Evolutionary conservation across 1,139 yeast species (phyloP).

Genomic region (Debaryomyces psychrophilus): DNA sequence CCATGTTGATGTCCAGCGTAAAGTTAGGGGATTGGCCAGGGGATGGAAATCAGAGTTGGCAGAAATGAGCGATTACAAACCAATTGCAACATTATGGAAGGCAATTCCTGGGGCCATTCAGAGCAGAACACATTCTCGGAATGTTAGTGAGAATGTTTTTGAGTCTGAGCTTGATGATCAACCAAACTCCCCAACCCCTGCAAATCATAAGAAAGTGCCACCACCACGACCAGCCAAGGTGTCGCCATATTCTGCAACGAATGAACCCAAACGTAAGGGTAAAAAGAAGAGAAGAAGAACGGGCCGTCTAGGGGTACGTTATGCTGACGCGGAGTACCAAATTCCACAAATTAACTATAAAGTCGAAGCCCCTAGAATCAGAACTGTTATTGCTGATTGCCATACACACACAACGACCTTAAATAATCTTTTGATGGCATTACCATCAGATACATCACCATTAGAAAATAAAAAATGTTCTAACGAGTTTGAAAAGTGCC

Average conservation of each 20-base stretch:
- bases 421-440: constrained; percentile 61
- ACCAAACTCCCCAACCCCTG: constrained; percentile 19
- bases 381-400: constrained; percentile 72
- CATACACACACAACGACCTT: constrained; percentile 76
- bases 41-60: constrained; percentile 66
- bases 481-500: constrained; percentile 70
- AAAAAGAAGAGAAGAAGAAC: constrained; percentile 22
- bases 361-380: constrained; percentile 75
- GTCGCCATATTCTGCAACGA: constrained; percentile 25
- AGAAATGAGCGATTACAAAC: constrained; percentile 53
- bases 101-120: constrained; percentile 27
- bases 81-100: constrained; percentile 52
- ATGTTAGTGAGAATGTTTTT: constrained; percentile 18
- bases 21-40: constrained; percentile 52
- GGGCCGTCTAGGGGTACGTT: constrained; percentile 29
- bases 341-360: constrained; percentile 72
- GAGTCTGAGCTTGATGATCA: constrained; percentile 19
- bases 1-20: constrained; percentile 49
- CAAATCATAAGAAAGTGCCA: constrained; percentile 18
- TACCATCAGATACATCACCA: constrained; percentile 58
- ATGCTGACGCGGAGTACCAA: constrained; percentile 58
- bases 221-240: constrained; percentile 35
- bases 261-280: constrained; percentile 9
- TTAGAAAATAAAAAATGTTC: constrained; percentile 63
- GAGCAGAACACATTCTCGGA: constrained; percentile 13